Evolutionary conservation across 2,329 filamentous ascomycete species (phyloP), one percentile per base, ranked within the genome.

Genomic region (Dactylellina sp.): DNA sequence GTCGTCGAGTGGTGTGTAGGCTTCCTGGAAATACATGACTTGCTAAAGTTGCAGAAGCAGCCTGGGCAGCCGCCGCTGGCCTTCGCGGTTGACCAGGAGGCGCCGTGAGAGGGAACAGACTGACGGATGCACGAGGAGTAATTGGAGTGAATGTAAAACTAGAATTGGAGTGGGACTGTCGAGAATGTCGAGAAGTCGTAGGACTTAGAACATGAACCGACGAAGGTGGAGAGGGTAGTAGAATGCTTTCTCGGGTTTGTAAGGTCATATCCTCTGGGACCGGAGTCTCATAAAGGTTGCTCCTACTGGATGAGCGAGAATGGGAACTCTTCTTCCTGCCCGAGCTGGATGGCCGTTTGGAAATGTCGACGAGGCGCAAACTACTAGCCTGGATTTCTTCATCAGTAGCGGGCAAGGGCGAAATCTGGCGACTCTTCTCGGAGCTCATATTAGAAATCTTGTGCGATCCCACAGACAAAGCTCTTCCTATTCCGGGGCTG

Each of bases 251-350:
- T 7, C 70, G 61, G 7, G 39, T 40, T 25, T 61, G 40, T 25
- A 66, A 39, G 5, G 70, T 74, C 70, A 74, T 74, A 40, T 74
- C 70, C 28, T 74, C 70, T n/a, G 62, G 61, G 16, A 66, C 50
- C 18, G 52, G 70, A 1, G 32, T 56, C 32, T 74, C 70, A 12
- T 66, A 55, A 22, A 66, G 42, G 39, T 74, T 74, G 18, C 70
- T 74, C 5, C 56, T 28, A 24, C 70, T 74, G 0, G 70, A 74
- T 11, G 70, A 74, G n/a, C 50, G 70, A 7, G 70, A 74, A 55
- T 74, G 70, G 7, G 70, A 66, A 40, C 70, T 62, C 40, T 62
- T 60, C 42, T 74, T 74, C 18, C 68, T 64, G 37, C 28, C 20
- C 12, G 70, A 46, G 25, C 55, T 62, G 20, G 62, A 74, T 1